phyloP scores from a whole-genome alignment of 2,329 filamentous ascomycete species.

The Boeremia lycopersici region DNA sequence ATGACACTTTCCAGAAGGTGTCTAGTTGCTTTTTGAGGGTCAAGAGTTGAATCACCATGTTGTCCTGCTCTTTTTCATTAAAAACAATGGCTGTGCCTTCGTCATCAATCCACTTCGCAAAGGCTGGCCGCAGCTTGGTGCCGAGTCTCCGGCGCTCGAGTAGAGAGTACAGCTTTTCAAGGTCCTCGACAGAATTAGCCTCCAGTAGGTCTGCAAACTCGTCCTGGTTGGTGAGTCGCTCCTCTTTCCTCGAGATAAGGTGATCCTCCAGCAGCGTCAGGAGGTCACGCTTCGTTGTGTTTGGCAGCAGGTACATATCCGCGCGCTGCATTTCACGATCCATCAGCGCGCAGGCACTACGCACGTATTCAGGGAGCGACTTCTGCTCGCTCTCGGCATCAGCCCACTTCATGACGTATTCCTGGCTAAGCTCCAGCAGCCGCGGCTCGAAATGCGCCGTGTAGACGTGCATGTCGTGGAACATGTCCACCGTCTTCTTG shows the following conservation, averaged over 20 bases:
- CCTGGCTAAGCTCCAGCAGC: slow-evolving; percentile 70
- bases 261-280: slow-evolving; percentile 74
- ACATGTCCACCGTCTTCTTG: slow-evolving; percentile 76
- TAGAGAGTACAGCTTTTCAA: slow-evolving; percentile 79
- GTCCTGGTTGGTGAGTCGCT: slow-evolving; percentile 61
- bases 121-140: slow-evolving; percentile 71
- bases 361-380: slow-evolving; percentile 76
- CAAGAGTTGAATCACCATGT: slow-evolving; percentile 85
- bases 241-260: slow-evolving; percentile 71
- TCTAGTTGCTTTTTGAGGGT: slow-evolving; percentile 82
- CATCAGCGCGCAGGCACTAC: slow-evolving; percentile 71
- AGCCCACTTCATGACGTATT: slow-evolving; percentile 73
- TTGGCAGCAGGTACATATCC: slow-evolving; percentile 80
- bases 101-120: slow-evolving; percentile 77
- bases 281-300: slow-evolving; percentile 78
- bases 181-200: slow-evolving; percentile 69
- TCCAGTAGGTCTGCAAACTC: slow-evolving; percentile 77
- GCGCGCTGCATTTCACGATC: slow-evolving; percentile 75
- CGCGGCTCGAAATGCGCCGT: slow-evolving; percentile 76
- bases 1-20: slow-evolving; percentile 75
- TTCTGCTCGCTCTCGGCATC: slow-evolving; percentile 65
- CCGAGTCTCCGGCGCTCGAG: slow-evolving; percentile 75
- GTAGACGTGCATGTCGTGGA: slow-evolving; percentile 86
- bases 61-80: slow-evolving; percentile 75
- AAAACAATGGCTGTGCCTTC: slow-evolving; percentile 80